phyloP scores from a whole-genome alignment of 1,139 yeast species.

The Geotrichum reessii region DNA sequence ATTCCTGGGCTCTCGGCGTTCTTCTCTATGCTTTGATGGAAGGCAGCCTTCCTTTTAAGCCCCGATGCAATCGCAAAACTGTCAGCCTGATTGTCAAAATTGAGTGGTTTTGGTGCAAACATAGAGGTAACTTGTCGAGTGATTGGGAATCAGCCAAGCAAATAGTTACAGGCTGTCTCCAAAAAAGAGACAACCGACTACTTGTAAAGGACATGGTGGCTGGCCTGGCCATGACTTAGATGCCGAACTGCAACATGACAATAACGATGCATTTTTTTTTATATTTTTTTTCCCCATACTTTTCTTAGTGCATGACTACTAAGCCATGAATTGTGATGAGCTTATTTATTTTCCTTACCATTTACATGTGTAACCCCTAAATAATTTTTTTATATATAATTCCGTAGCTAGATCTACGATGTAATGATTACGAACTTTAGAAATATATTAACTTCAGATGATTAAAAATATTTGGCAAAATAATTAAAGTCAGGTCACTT shows the following conservation, averaged over 20 bases:
- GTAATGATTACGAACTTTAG: not conserved
- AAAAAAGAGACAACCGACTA: conserved; percentile 49
- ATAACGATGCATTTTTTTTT: not conserved
- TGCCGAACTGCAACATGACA: not conserved
- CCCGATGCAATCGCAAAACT: conserved; percentile 53
- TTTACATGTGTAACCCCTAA: too few relatives aligned
- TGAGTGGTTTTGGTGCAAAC: conserved; percentile 75
- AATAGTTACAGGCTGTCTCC: conserved; percentile 50
- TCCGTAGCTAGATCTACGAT: not conserved
- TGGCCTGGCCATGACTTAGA: not conserved
- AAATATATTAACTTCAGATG: not conserved
- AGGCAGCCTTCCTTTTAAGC: conserved; percentile 82
- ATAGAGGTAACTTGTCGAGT: conserved; percentile 21
- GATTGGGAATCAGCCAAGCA: conserved; percentile 46
- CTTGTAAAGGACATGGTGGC: conserved; percentile 37
- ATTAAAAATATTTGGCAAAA: not conserved
- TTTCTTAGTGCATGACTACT: not conserved
- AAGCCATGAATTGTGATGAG: not conserved
- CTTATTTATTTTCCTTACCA: not conserved
- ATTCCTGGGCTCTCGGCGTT: conserved; percentile 93
- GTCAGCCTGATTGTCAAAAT: conserved; percentile 88
- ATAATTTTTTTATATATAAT: not conserved
- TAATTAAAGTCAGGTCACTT: not conserved
- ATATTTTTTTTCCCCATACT: not conserved
- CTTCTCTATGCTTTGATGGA: conserved; percentile 78